phyloP scores from a whole-genome alignment of 257 asterid genomes.

The Solanum corneliomulleri region DNA sequence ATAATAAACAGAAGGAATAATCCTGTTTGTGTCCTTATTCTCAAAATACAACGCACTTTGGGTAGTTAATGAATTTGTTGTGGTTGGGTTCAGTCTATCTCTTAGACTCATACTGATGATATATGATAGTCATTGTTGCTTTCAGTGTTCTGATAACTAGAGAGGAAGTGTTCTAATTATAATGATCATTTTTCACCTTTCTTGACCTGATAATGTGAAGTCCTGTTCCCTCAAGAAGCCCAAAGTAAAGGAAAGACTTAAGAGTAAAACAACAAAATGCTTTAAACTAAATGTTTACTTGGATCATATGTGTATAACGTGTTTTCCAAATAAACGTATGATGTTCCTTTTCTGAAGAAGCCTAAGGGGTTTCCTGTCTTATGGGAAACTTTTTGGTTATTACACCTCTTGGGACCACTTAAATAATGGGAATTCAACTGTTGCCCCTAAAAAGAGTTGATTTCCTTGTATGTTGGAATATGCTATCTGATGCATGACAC shows the following conservation, averaged over 20 bases:
- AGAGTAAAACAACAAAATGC: not conserved
- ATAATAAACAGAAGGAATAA: not conserved
- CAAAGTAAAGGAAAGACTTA: not conserved
- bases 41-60: not conserved
- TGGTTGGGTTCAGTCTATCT: not conserved
- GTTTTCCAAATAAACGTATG: no score
- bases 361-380: no score
- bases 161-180: not conserved
- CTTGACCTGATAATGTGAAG: not conserved
- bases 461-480: not conserved
- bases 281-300: not conserved
- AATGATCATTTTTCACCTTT: not conserved
- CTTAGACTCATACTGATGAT: not conserved
- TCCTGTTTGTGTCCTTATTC: not conserved
- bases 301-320: no score
- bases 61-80: not conserved
- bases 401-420: no score
- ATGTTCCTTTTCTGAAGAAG: no score
- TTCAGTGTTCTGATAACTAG: not conserved
- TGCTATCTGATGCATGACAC: not conserved
- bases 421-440: not conserved
- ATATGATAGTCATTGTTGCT: not conserved
- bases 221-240: not conserved
- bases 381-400: no score
- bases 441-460: not conserved